Conservation (phyloP, 352 stramenopile genomes). For the Globisporangium cylindrosporum region DNA sequence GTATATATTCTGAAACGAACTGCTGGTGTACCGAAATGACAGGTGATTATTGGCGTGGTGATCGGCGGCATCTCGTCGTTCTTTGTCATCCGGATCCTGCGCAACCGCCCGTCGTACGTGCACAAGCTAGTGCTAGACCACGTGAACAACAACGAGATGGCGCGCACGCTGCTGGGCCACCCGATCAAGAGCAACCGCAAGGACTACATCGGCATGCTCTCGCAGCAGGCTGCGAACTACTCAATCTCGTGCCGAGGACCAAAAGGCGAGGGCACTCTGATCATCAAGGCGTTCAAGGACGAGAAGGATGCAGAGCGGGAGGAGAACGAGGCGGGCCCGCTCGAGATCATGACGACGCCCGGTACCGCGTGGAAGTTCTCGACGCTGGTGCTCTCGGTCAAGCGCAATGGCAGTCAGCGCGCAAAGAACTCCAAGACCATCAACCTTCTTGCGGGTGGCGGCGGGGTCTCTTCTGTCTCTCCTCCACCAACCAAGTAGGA, state of each 20-base stretch:
- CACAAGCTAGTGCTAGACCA: constrained; percentile 77
- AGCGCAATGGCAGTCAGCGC: constrained; percentile 52
- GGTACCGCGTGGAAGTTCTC: constrained; percentile 78
- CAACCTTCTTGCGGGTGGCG: constrained; percentile 34
- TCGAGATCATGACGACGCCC: constrained; percentile 48
- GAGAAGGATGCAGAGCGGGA: constrained; percentile 20
- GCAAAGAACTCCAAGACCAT: constrained; percentile 66
- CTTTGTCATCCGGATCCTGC: constrained; percentile 71
- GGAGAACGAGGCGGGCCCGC: neutral
- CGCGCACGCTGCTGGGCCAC: constrained; percentile 54
- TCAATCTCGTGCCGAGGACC: constrained; percentile 59
- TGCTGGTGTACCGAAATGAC: neutral
- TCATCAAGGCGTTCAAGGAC: constrained; percentile 76
- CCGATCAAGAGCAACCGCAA: constrained; percentile 72
- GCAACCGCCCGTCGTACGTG: constrained; percentile 76
- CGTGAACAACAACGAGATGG: constrained; percentile 68
- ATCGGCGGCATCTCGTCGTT: constrained; percentile 68
- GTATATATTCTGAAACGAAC: neutral
- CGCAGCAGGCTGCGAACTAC: constrained; percentile 60
- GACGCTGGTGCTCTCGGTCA: constrained; percentile 60
- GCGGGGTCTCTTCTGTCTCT: neutral
- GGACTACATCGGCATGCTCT: constrained; percentile 67
- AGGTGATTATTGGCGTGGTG: constrained; percentile 53
- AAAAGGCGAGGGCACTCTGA: constrained; percentile 66
- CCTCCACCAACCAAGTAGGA: neutral